These are phyloP conservation scores for Penicillium psychrofluorescens DNA, from an alignment of 495 filamentous ascomycete species.

Conservation along the genomic window DNA sequence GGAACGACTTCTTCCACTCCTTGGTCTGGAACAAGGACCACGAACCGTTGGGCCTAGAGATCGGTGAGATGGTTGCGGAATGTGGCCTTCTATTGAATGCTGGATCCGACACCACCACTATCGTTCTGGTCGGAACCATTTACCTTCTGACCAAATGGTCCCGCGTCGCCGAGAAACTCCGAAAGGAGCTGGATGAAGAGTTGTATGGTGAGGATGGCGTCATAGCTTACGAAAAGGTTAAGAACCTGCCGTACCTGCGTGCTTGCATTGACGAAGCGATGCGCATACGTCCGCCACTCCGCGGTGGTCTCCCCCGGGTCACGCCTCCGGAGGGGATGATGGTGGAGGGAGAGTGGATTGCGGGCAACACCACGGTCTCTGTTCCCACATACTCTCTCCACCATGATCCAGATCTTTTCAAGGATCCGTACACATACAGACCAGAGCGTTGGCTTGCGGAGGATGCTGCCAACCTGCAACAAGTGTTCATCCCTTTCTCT, in stretches of 20 bases:
- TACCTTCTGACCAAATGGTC: no score
- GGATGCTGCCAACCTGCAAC: constrained; percentile 21
- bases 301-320: constrained; percentile 17
- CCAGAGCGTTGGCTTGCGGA: constrained; percentile 28
- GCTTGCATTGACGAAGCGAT: constrained; percentile 37
- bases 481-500: constrained; percentile 33
- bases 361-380: constrained; percentile 15
- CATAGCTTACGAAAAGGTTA: constrained; percentile 29
- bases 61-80: constrained; percentile 4
- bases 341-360: constrained; percentile 21
- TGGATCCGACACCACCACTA: constrained; percentile 42
- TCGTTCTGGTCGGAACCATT: constrained; percentile 3
- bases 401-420: constrained; percentile 11
- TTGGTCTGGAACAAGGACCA: constrained; percentile 2
- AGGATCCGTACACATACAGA: constrained; percentile 11
- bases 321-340: constrained; percentile 21
- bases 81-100: constrained; percentile 27
- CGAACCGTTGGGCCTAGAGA: constrained; percentile 5
- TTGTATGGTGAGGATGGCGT: constrained; percentile 25
- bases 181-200: constrained; percentile 43
- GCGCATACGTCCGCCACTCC: constrained; percentile 25
- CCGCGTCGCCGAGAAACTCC: constrained; percentile 29
- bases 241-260: constrained; percentile 25
- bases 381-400: constrained; percentile 17
- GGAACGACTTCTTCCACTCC: constrained; percentile 1